phyloP scores from a whole-genome alignment of 495 filamentous ascomycete species.

The Aspergillus leporis region DNA sequence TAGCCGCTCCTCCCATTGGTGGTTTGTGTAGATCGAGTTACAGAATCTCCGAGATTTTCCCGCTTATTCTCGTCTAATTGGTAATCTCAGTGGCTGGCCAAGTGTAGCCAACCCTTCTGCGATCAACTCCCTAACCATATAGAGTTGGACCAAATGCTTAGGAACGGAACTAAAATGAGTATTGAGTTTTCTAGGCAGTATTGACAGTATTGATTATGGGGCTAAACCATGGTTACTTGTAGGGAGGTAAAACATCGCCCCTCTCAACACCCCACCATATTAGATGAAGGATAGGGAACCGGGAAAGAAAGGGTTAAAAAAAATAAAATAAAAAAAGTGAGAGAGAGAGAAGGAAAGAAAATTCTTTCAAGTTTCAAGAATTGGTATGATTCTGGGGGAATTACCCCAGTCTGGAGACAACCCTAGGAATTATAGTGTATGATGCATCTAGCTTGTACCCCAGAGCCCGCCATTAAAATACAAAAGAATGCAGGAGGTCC shows the following conservation, averaged over 20 bases:
- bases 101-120: neutral
- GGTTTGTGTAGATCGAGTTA: neutral
- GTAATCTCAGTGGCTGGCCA: neutral
- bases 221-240: neutral
- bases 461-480: neutral
- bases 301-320: neutral
- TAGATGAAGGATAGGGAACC: neutral
- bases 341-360: too few species aligned
- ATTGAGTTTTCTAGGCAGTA: neutral
- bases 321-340: neutral
- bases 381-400: neutral
- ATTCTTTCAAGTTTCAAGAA: too few species aligned
- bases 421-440: neutral
- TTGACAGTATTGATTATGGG: neutral
- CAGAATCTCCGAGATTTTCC: conserved; percentile 12
- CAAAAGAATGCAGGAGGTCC: neutral
- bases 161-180: neutral
- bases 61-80: conserved; percentile 14
- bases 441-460: neutral
- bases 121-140: neutral
- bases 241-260: neutral
- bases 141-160: neutral
- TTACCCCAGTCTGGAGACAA: neutral
- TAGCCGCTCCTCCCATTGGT: neutral
- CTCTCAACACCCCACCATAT: neutral